These are phyloP conservation scores for Eugenia klotzschiana DNA, from an alignment of 441 rosid species.

Conservation along the genomic window DNA sequence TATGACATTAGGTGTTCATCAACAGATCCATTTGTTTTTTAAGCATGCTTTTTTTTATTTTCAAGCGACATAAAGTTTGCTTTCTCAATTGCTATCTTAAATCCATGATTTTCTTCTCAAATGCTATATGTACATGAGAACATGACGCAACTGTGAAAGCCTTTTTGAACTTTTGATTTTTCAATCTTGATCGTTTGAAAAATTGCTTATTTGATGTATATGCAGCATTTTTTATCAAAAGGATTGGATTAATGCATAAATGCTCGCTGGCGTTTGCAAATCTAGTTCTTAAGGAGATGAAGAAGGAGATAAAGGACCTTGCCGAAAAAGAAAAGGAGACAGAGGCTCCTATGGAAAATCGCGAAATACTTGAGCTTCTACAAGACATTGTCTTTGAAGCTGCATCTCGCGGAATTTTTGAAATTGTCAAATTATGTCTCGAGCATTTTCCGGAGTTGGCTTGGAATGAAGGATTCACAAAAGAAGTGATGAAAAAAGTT, in stretches of 20 bases:
- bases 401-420: rapidly evolving
- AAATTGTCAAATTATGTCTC: background rate
- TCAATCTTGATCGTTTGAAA: background rate
- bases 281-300: background rate
- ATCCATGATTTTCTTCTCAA: background rate
- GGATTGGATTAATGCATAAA: background rate
- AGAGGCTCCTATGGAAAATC: rapidly evolving
- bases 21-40: background rate
- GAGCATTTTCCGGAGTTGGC: background rate
- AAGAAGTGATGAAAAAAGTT: rapidly evolving
- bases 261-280: rapidly evolving
- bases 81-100: background rate
- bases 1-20: background rate
- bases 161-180: background rate
- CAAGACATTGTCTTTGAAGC: rapidly evolving
- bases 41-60: background rate
- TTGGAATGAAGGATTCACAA: rapidly evolving
- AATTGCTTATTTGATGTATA: background rate
- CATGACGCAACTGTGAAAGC: background rate
- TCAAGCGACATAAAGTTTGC: background rate
- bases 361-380: background rate
- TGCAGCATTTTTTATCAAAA: background rate
- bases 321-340: no score
- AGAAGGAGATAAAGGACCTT: no score
- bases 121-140: background rate